These are phyloP conservation scores for Tubosaeta sp. DNA, from an alignment of 768 basidiomycete genomes.

Conservation along the genomic window DNA sequence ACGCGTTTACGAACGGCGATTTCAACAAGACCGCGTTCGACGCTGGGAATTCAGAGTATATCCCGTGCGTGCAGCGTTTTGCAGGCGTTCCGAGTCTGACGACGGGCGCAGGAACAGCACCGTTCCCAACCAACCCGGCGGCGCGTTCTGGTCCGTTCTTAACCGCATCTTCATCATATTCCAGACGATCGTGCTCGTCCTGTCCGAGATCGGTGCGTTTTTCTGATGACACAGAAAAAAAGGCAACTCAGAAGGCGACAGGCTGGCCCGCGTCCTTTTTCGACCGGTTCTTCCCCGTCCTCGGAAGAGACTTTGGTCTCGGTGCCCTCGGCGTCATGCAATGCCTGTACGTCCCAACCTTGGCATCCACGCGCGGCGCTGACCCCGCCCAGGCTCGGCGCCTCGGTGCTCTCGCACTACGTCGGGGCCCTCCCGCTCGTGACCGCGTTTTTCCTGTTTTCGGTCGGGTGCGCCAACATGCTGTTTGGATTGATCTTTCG, in stretches of 20 bases:
- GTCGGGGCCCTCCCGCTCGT: constrained; percentile 85
- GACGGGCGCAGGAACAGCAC: constrained; percentile 55
- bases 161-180: constrained; percentile 82
- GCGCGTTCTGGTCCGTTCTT: constrained; percentile 87
- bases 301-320: constrained; percentile 82
- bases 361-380: no score
- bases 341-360: constrained; percentile 54
- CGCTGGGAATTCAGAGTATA: constrained; percentile 69
- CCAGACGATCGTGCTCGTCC: constrained; percentile 70
- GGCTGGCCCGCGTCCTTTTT: constrained; percentile 79
- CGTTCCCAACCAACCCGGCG: constrained; percentile 91
- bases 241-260: no score
- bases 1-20: constrained; percentile 46
- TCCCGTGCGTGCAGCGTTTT: constrained; percentile 56
- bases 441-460: constrained; percentile 81
- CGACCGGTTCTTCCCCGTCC: constrained; percentile 84
- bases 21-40: constrained; percentile 36
- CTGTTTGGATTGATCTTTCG: constrained; percentile 79
- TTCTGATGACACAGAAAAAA: no score
- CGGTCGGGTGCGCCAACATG: constrained; percentile 80
- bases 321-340: constrained; percentile 88
- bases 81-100: background rate
- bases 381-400: constrained; percentile 65
- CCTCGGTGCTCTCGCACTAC: constrained; percentile 69
- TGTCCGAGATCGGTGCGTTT: constrained; percentile 39